These are phyloP conservation scores for Candida boidinii DNA, from an alignment of 805 yeast genomes.

Conservation along the genomic window DNA sequence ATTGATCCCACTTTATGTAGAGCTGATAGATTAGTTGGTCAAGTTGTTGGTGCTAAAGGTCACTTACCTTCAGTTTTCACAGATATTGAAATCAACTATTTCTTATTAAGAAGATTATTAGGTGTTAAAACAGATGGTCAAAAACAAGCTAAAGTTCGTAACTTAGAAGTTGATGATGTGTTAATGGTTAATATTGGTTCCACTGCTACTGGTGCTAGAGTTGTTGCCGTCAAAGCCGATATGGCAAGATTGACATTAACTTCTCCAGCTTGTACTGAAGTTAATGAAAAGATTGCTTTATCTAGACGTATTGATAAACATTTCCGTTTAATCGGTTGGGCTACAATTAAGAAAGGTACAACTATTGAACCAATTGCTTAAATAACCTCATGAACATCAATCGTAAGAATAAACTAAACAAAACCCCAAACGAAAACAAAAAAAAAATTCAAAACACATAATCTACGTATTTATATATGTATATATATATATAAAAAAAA, in stretches of 20 bases:
- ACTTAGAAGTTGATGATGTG: slow-evolving; percentile 88
- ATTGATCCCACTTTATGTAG: slow-evolving; percentile 98
- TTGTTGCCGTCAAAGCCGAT: slow-evolving; percentile 95
- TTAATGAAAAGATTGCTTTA: slow-evolving; percentile 95
- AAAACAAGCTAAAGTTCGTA: slow-evolving; percentile 94
- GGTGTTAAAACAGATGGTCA: slow-evolving; percentile 99
- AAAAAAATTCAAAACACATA: no score
- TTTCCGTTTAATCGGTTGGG: slow-evolving; percentile 99
- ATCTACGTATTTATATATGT: no score
- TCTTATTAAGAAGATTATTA: slow-evolving; percentile 88
- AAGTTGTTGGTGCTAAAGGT: slow-evolving; percentile 97
- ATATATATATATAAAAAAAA: no score
- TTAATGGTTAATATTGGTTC: slow-evolving; percentile 99
- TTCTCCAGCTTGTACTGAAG: slow-evolving; percentile 97
- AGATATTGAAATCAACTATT: slow-evolving; percentile 95
- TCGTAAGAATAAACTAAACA: no score
- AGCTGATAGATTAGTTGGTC: slow-evolving; percentile 98
- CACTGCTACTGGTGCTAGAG: slow-evolving; percentile 99
- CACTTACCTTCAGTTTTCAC: slow-evolving; percentile 93
- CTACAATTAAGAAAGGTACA: slow-evolving; percentile 91
- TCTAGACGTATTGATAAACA: slow-evolving; percentile 99
- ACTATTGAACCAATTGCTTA: slow-evolving; percentile 62
- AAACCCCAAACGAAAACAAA: no score
- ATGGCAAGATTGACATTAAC: slow-evolving; percentile 97
- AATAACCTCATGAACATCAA: no score